These are phyloP conservation scores for Drechslerella coelobrocha DNA, from an alignment of 2,329 filamentous ascomycete genomes.

Conservation along the genomic window DNA sequence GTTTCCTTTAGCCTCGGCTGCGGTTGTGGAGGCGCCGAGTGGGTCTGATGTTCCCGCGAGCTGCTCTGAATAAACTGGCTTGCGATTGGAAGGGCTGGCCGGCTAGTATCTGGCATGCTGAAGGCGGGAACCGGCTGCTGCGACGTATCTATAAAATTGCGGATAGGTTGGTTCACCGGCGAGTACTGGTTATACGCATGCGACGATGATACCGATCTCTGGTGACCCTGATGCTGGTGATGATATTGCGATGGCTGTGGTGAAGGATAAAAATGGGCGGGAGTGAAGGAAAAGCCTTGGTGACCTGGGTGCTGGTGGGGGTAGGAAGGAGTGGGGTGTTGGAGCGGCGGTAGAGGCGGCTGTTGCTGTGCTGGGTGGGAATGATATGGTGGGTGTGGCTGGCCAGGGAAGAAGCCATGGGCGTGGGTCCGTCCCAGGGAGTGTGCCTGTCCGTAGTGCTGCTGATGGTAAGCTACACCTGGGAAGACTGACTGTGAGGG, in stretches of 20 bases:
- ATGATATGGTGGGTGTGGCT: constrained; percentile 48
- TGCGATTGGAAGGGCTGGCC: constrained; percentile 25
- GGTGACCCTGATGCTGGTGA: constrained; percentile 26
- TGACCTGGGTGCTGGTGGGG: constrained; percentile 28
- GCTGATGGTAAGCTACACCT: constrained; percentile 30
- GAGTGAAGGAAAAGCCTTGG: constrained; percentile 28
- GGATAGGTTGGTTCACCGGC: constrained; percentile 39
- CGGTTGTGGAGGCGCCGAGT: constrained; percentile 38
- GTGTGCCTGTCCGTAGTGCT: constrained; percentile 27
- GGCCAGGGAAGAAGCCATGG: constrained; percentile 22
- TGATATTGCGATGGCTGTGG: constrained; percentile 33
- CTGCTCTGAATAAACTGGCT: constrained; percentile 27
- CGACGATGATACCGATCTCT: constrained; percentile 38
- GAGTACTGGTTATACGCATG: constrained; percentile 40
- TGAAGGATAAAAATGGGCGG: constrained; percentile 43
- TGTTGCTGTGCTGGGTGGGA: constrained; percentile 29
- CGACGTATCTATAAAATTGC: constrained; percentile 32
- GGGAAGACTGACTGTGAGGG: constrained; percentile 23
- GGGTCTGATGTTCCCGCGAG: constrained; percentile 33
- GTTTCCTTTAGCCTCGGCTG: constrained; percentile 52
- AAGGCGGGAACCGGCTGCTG: constrained; percentile 40
- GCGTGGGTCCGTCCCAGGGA: constrained; percentile 31
- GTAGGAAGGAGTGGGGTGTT: constrained; percentile 42
- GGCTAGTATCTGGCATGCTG: constrained; percentile 30
- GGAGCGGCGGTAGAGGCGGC: constrained; percentile 24